Base-by-base conservation (phyloP, 148 eudicot genomes). In the Rhododendron ovatum region DNA sequence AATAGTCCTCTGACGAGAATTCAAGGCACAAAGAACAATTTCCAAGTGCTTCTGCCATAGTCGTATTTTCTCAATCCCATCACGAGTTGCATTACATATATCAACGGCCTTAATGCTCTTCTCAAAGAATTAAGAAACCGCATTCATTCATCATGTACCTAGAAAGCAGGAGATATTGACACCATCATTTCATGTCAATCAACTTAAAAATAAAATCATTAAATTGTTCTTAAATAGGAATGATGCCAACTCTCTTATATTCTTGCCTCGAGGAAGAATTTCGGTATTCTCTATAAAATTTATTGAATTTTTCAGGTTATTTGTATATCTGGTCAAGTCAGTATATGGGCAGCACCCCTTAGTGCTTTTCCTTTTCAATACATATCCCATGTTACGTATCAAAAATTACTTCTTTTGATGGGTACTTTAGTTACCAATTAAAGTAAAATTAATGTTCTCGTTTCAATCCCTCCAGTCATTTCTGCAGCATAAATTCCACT, bases 41-140 rank as follows among this genome's bases (percentile, higher is more conserved):
- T 93, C 96, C 84, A 93, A 51, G 48, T 92, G 92, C 83, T 93
- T 94, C 84, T 89, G 91, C 95, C 94, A 91, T 37, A 90, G 87
- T 10, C 94, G 87, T n/a, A 94, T 86, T 39, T 89, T 93, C 91
- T 91, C 94, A 84, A 93, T 89, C 57, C 95, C 96, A 53, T 94
- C 95, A 48, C 94, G 94, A 77, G 93, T 87, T 1, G 95, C 95
- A 59, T 94, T 94, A 82, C 93, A 92, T 11, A 92, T 93, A 84
- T 94, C 96, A 86, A 94, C 90, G 7, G 94, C 96, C 78, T 94
- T 94, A 18, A 92, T 87, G 61, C 91, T 89, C 76, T 84, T 88
- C 48, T 94, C 94, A 69, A 92, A 92, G 61, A 85, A 93, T 7
- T 94, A 94, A 47, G 89, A 67, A 75, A 18, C n/a, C 48, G 3